Conservation (phyloP, 257 asterid genomes). For the Lavandula angustifolia region DNA sequence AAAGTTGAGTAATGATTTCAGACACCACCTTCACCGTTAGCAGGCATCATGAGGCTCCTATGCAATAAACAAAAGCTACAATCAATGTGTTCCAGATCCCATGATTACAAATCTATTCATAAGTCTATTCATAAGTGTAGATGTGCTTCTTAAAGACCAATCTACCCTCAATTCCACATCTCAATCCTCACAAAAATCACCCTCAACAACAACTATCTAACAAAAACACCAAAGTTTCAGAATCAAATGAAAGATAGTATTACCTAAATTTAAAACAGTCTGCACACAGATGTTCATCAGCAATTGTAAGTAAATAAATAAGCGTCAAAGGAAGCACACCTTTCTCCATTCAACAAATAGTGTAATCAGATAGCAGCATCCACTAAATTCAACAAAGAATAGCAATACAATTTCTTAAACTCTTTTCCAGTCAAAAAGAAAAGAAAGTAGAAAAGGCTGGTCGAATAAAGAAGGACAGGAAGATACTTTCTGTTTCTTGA, state of each 20-base stretch:
- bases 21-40: constrained; percentile 41
- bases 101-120: constrained; percentile 52
- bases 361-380: constrained; percentile 4
- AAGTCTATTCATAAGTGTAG: constrained; percentile 34
- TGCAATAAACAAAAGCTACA: constrained; percentile 38
- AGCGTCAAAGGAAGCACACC: not conserved
- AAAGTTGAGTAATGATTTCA: constrained; percentile 45
- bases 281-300: no score
- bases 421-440: constrained; percentile 9
- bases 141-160: constrained; percentile 46
- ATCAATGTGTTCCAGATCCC: constrained; percentile 50
- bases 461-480: not conserved
- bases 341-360: constrained; percentile 14
- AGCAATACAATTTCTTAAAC: constrained; percentile 15
- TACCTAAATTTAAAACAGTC: no score
- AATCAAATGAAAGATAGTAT: not conserved
- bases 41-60: constrained; percentile 48
- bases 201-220: constrained; percentile 1
- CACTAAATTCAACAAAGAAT: constrained; percentile 18
- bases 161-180: constrained; percentile 41
- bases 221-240: constrained; percentile 4
- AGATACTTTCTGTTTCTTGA: no score
- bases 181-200: constrained; percentile 27
- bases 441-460: not conserved
- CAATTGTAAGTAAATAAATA: no score